A percentile compares a stretch with the other conserved stretches of the same genome.
These are phyloP conservation scores for Saposhnikovia divaricata DNA, from an alignment of 129 eudicot species.

Conservation along the genomic window DNA sequence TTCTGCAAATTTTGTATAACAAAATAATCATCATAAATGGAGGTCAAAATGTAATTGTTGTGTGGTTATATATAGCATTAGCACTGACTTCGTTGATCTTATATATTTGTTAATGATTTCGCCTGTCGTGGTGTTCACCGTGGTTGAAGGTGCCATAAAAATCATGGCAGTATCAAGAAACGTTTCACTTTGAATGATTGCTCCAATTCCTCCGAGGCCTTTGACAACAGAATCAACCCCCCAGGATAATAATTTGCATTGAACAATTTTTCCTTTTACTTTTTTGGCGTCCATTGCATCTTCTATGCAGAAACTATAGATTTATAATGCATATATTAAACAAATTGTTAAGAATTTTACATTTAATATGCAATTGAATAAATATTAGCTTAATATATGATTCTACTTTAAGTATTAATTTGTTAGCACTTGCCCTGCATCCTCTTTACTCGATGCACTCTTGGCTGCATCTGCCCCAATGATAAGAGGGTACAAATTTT, in stretches of 20 bases:
- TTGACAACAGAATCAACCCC: conserved; percentile 75
- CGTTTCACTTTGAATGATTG: conserved; percentile 46
- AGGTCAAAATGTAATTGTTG: not conserved
- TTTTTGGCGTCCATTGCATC: conserved; percentile 64
- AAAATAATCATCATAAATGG: not conserved
- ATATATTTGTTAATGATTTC: conserved; percentile 40
- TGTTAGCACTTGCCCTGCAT: conserved; percentile 46
- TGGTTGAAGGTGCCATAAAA: conserved; percentile 82
- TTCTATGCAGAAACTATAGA: conserved; percentile 48
- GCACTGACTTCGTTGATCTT: conserved; percentile 46
- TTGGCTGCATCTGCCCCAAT: conserved; percentile 76
- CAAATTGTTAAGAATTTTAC: not conserved
- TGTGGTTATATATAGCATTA: not conserved
- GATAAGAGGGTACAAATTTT: conserved; percentile 47
- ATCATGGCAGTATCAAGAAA: conserved; percentile 65
- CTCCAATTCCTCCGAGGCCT: conserved; percentile 71
- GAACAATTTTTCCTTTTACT: conserved; percentile 79
- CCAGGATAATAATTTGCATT: conserved; percentile 56
- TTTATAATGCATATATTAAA: not conserved
- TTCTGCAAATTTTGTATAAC: conserved; percentile 30
- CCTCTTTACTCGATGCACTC: conserved; percentile 32
- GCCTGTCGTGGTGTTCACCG: conserved; percentile 56
- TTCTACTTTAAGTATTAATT: not conserved
- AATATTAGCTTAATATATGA: not conserved
- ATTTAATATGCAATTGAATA: not conserved